These are phyloP conservation scores for Micractinium sp. DNA, from an alignment of 139 green algal genomes.

Conservation along the genomic window DNA sequence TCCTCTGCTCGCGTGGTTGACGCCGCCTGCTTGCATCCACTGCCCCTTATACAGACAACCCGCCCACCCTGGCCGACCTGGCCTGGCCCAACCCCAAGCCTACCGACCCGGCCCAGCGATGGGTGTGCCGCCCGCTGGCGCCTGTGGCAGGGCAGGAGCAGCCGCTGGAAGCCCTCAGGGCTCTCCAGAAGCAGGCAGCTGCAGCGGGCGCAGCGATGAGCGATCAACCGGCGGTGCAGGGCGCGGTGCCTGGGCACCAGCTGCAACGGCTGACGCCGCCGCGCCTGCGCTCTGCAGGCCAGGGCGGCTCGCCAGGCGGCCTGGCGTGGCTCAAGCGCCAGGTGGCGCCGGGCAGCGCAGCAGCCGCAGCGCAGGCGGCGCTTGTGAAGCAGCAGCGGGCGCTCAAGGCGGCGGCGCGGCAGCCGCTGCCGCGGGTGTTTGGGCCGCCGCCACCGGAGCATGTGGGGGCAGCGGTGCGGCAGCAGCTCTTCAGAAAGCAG, in stretches of 20 bases:
- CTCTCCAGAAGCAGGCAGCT: neutral
- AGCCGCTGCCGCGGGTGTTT: constrained; percentile 5
- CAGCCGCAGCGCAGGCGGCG: no score
- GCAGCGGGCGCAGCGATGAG: neutral
- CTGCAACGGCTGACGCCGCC: neutral
- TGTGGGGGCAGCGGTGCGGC: neutral
- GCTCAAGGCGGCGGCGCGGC: neutral
- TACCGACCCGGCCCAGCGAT: neutral
- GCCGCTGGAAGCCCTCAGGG: neutral
- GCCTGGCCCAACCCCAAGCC: constrained; percentile 14
- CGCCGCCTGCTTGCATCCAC: neutral
- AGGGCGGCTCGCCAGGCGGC: neutral
- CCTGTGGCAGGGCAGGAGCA: neutral
- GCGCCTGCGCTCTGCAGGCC: neutral
- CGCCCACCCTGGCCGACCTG: neutral
- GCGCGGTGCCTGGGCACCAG: neutral
- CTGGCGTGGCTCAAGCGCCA: neutral
- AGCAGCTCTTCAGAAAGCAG: neutral
- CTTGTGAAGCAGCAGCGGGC: neutral
- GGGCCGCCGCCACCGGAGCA: constrained; percentile 12
- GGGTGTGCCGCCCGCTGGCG: neutral
- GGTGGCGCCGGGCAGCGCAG: neutral
- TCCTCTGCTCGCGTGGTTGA: neutral
- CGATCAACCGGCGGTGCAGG: neutral
- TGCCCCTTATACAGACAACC: constrained; percentile 1